Conservation (phyloP, 2,329 filamentous ascomycete genomes). For the Fusarium domesticum region DNA sequence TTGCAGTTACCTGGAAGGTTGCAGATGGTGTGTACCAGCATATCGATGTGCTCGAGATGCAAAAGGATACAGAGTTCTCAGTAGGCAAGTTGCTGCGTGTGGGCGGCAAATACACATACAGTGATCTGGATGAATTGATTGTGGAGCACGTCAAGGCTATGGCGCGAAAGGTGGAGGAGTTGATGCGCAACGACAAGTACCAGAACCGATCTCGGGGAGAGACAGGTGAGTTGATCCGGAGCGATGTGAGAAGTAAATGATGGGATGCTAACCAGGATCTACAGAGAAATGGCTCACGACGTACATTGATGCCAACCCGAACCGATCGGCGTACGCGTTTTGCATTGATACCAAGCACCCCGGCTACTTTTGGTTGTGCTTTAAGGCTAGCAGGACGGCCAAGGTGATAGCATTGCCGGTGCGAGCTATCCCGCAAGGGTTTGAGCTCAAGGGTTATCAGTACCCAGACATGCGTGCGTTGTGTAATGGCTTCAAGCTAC, state of each 20-base stretch:
- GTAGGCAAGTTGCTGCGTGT: conserved; percentile 84
- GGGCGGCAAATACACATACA: conserved; percentile 85
- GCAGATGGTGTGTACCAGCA: conserved; percentile 95
- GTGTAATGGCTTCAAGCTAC: conserved; percentile 94
- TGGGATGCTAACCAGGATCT: conserved; percentile 17
- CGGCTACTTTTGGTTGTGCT: conserved; percentile 93
- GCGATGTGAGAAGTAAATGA: neutral
- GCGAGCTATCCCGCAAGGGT: conserved; percentile 88
- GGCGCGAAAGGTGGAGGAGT: conserved; percentile 95
- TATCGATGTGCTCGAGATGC: conserved; percentile 92
- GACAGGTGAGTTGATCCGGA: conserved; percentile 67
- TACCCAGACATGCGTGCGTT: conserved; percentile 95
- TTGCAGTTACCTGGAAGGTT: conserved; percentile 98
- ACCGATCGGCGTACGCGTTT: conserved; percentile 90
- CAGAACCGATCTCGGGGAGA: conserved; percentile 76
- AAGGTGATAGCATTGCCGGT: conserved; percentile 77
- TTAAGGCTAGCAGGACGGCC: conserved; percentile 81
- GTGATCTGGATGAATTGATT: conserved; percentile 94
- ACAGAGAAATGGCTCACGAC: conserved; percentile 92
- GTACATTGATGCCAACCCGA: conserved; percentile 94
- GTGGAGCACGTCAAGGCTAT: conserved; percentile 97
- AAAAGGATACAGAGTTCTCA: conserved; percentile 96
- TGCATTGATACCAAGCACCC: conserved; percentile 90
- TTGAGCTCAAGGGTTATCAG: conserved; percentile 80
- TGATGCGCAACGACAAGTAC: conserved; percentile 93